Evolutionary conservation across 2,329 filamentous ascomycete species (phyloP), one percentile per base, ranked within the genome.

Genomic region (Colletotrichum brevisporum): DNA sequence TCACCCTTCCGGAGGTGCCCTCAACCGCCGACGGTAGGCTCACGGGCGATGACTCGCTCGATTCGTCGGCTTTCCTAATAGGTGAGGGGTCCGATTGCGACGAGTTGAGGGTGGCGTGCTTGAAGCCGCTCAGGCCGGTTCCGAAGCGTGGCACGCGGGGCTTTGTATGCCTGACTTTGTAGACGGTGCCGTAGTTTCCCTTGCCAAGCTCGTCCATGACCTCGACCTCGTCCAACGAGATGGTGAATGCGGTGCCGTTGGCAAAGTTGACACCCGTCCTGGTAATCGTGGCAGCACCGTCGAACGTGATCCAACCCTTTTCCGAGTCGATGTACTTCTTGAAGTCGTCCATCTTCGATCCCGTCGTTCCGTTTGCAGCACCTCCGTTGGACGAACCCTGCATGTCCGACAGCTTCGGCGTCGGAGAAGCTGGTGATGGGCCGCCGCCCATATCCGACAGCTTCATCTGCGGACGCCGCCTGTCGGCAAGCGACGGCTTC

Each of bases 111-210:
- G 81, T 79, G 2, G 78, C 67, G 3, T 79, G 72, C 74, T 85
- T 87, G 71, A 81, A 82, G 43, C 84, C 82, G 39, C 84, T 84
- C 18, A 91, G 78, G 26, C 89, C 89, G 58, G 85, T 84, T 1
- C 89, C 88, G 69, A 91, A 90, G 43, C 89, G 84, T 0, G 88
- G 88, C 18, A 83, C 80, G 58, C 82, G 80, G 13, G 86, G 86
- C 76, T 94, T 91, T 65, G 92, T 90, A 81, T 99, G 96, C 75
- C 92, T 90, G 66, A 98, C 96, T 80, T 96, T 98, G 86, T 97
- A 98, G 4, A 99, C 96, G 1, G 95, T 98, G 69, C 96, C 96
- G 76, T 99, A 99, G 79, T 99, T 99, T 48, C 96, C 96, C 81
- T 98, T 99, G 54, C 96, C 96, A 13, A 99, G 84, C 83, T 99